Evolutionary conservation across 768 basidiomycete genomes (phyloP), one percentile per base, ranked within the genome.

Genomic region (Brasilioporus rufonigricans): DNA sequence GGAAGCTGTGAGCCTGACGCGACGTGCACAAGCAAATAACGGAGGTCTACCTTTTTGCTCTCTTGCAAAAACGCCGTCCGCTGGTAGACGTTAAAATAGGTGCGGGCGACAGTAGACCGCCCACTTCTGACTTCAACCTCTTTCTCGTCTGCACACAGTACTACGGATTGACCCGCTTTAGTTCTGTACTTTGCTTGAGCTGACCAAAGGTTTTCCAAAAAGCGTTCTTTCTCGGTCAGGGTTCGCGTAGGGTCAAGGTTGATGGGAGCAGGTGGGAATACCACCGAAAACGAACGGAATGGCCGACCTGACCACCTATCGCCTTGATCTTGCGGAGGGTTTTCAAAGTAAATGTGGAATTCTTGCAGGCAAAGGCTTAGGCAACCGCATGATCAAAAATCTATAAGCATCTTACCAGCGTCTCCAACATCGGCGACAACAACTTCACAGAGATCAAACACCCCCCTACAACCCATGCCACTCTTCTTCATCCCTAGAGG

Each of bases 71-170:
- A 93, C 4, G 86, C 85, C 12, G 83, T 87, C 39, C 90, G 77
- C 61, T 91, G 85, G 67, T 94, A 96, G 18, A 96, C 81, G 63
- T 95, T 94, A 74, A 85, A 95, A 69, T 87, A 96, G n/a, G 91
- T 86, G 54, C 85, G 80, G 16, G 91, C 92, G 48, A 80, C 65
- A 11, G 86, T 89, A 27, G 77, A 72, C 57, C 77, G 80, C 12
- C 86, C 85, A 43, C 75, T 75, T 53, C 80, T 79, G 19, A 76
- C 80, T 65, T 93, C 88, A 3, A 95, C 87, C 66, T 92, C 89
- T 57, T 79, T 76, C 53, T 91, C 90, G 18, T 87, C 81, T 5
- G 88, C 78, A 57, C 79, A 77, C 14, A 92, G 73, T 11, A 87
- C 82, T 18, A 89, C 85, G 2, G 88, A 89, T 64, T 89, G 87